Evolutionary conservation across 2,329 filamentous ascomycete species (phyloP), one percentile per base, ranked within the genome.

Genomic region (Ciborinia camelliae): DNA sequence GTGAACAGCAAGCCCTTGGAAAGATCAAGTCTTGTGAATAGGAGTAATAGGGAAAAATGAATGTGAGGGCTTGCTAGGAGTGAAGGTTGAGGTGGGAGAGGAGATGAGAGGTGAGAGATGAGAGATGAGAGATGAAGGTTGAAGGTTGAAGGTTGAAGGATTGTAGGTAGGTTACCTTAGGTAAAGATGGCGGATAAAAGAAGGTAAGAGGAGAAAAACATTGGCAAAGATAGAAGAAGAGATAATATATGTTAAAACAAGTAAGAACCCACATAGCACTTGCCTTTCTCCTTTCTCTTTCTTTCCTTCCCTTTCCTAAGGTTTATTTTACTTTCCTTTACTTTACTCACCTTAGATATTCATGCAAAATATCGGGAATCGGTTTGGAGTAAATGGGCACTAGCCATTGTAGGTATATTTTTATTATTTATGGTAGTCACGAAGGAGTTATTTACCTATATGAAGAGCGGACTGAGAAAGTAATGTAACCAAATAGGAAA

Each of bases 61-160:
- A 55, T 62, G 37, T 28, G 60, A 63, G 60, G 60, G 35, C 28
- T 37, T 63, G 26, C 37, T 63, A 55, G 35, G 48, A 35, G 30
- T 54, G 45, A 15, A 61, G 43, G 48, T 39, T 43, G 60, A 45
- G 37, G 37, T 5, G 7, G 35, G 5, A 10, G 23, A 43, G 7
- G 51, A n/a, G n/a, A 35, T 28, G 12, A n/a, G 35, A 35, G 30
- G 51, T n/a, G n/a, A n/a, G n/a, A n/a, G n/a, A n/a, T n/a, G n/a
- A n/a, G n/a, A n/a, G n/a, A n/a, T n/a, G n/a, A n/a, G n/a, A n/a
- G n/a, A n/a, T n/a, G n/a, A n/a, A 54, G 32, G 28, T 28, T 28
- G 51, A 37, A 30, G 35, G 7, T n/a, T n/a, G n/a, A 30, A 39
- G 32, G n/a, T 51, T 26, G 32, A 61, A 47, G 48, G n/a, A 35